phyloP scores from a whole-genome alignment of 1,139 yeast genomes.

The Petasospora rhodanensis region DNA sequence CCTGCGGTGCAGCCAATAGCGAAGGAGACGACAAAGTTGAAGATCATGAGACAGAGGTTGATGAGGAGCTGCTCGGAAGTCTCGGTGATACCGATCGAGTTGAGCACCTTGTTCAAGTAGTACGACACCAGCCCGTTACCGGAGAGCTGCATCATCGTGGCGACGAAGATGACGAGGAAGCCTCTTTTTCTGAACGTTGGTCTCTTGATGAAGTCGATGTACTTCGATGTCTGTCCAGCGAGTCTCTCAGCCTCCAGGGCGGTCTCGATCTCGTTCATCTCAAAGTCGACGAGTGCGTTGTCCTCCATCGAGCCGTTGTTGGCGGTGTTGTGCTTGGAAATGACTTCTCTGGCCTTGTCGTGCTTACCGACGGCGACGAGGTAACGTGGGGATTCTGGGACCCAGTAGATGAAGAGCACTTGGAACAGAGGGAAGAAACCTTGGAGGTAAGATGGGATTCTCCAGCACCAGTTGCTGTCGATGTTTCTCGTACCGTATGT shows the following conservation, averaged over 20 bases:
- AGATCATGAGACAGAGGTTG: slow-evolving; percentile 30
- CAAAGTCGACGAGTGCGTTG: slow-evolving; percentile 30
- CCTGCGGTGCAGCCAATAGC: slow-evolving; percentile 3
- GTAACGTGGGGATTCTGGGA: slow-evolving; percentile 77
- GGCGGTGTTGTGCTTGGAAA: slow-evolving; percentile 36
- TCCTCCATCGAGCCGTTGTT: slow-evolving; percentile 39
- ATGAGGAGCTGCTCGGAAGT: slow-evolving; percentile 39
- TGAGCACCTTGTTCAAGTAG: slow-evolving; percentile 43
- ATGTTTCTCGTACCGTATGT: slow-evolving; percentile 38
- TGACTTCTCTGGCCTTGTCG: slow-evolving; percentile 48
- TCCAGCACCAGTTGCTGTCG: slow-evolving; percentile 33
- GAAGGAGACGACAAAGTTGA: slow-evolving; percentile 13
- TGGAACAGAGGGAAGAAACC: slow-evolving; percentile 29
- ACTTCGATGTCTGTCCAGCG: slow-evolving; percentile 28
- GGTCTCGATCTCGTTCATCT: slow-evolving; percentile 21
- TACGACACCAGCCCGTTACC: slow-evolving; percentile 51
- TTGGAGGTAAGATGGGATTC: slow-evolving; percentile 37
- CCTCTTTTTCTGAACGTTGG: slow-evolving; percentile 37
- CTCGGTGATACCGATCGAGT: slow-evolving; percentile 45
- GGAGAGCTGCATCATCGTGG: slow-evolving; percentile 41
- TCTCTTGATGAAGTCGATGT: slow-evolving; percentile 35
- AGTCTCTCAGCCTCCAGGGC: slow-evolving; percentile 33
- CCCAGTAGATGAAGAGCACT: slow-evolving; percentile 2
- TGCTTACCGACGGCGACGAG: slow-evolving; percentile 47
- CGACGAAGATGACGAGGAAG: slow-evolving; percentile 34